phyloP scores from a whole-genome alignment of 257 asterid species.

The Solanum corneliomulleri region DNA sequence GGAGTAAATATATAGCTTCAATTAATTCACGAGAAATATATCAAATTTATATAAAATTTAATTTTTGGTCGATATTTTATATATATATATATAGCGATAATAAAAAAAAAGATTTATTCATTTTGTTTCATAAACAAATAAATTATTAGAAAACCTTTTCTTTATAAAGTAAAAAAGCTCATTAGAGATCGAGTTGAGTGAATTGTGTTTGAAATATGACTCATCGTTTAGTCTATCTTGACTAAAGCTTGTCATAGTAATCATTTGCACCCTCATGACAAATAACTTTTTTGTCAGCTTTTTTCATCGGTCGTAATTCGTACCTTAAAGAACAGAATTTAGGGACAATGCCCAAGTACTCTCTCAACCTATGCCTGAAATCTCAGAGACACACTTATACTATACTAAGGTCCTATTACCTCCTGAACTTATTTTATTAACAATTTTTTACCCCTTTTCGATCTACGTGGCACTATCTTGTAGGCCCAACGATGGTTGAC shows the following conservation, averaged over 20 bases:
- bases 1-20: not conserved
- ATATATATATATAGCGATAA: not conserved
- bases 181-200: not conserved
- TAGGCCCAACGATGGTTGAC: too few relatives aligned
- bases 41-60: not conserved
- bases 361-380: too few relatives aligned
- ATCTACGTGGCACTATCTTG: too few relatives aligned
- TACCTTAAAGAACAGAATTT: not conserved
- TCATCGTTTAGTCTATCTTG: not conserved
- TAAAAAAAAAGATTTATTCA: not conserved
- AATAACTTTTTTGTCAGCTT: not conserved
- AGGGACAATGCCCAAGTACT: too few relatives aligned
- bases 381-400: too few relatives aligned
- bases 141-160: not conserved
- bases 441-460: too few relatives aligned
- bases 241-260: not conserved
- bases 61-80: not conserved
- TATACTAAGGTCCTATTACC: too few relatives aligned
- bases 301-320: rapidly evolving
- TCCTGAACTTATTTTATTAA: too few relatives aligned
- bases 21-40: not conserved
- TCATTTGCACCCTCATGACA: not conserved
- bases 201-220: not conserved
- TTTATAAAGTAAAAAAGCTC: not conserved
- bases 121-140: not conserved